Percentiles rank a stretch among this genome's conserved stretches.
phyloP scores from a whole-genome alignment of 2,329 filamentous ascomycete genomes.

The Alternaria brassicicola region DNA sequence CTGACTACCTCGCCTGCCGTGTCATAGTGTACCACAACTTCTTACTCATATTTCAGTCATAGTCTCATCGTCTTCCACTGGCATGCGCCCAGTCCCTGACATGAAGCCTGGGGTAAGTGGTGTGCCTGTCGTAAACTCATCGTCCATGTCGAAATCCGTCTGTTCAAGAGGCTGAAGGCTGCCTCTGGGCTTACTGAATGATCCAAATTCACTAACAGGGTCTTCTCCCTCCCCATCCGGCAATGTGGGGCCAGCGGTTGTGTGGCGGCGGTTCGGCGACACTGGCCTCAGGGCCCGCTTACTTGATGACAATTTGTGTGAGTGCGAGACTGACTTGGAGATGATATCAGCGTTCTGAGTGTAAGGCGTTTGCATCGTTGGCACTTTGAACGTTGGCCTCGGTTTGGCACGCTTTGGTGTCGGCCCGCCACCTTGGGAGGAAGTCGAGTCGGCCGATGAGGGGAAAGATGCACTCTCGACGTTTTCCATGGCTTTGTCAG shows the following conservation, averaged over 20 bases:
- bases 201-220: background rate
- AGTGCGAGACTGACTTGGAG: constrained; percentile 21
- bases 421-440: constrained; percentile 32
- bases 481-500: constrained; percentile 25
- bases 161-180: constrained; percentile 29
- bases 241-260: constrained; percentile 28
- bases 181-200: constrained; percentile 18
- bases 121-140: constrained; percentile 49
- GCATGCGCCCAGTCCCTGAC: constrained; percentile 29
- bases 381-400: constrained; percentile 39
- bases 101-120: constrained; percentile 42
- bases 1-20: background rate
- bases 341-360: constrained; percentile 19
- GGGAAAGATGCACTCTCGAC: constrained; percentile 31
- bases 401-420: constrained; percentile 53
- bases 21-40: background rate
- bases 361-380: constrained; percentile 38
- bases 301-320: constrained; percentile 25
- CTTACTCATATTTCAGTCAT: constrained; percentile 30
- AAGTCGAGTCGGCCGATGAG: constrained; percentile 23
- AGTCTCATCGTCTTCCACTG: constrained; percentile 28
- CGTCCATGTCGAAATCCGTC: constrained; percentile 48
- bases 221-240: constrained; percentile 24
- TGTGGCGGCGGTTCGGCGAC: constrained; percentile 45
- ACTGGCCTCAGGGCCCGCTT: constrained; percentile 41